A percentile compares a stretch with the other conserved stretches of the same genome.
phyloP scores from a whole-genome alignment of 345 rosid genomes.

The Lumnitzera racemosa region DNA sequence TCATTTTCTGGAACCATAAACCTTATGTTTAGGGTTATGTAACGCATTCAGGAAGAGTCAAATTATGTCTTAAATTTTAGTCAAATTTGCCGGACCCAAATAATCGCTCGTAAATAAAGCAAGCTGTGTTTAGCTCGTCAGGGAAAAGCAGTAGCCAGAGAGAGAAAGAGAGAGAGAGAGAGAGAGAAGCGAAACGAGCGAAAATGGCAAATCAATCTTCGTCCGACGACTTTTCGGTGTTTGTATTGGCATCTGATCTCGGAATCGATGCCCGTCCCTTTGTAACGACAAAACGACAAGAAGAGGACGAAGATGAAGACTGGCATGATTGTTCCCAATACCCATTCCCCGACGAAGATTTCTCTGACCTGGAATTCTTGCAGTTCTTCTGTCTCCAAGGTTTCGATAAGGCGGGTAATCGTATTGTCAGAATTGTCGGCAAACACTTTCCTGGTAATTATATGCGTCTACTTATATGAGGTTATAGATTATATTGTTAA shows the following conservation, averaged over 20 bases:
- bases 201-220: not conserved
- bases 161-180: too few species aligned
- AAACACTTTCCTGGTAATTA: slow-evolving; percentile 76
- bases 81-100: too few species aligned
- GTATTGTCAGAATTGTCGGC: slow-evolving; percentile 72
- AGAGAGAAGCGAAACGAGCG: too few species aligned
- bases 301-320: slow-evolving; percentile 34
- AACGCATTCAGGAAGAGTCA: too few species aligned
- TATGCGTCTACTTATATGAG: not conserved
- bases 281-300: slow-evolving; percentile 19
- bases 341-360: slow-evolving; percentile 60
- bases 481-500: too few species aligned
- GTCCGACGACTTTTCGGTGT: slow-evolving; percentile 54
- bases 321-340: slow-evolving; percentile 86
- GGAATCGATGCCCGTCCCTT: slow-evolving; percentile 77
- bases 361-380: slow-evolving; percentile 78
- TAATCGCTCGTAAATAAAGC: too few species aligned
- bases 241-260: slow-evolving; percentile 77
- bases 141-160: too few species aligned
- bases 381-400: slow-evolving; percentile 73
- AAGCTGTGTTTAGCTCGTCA: too few species aligned
- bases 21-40: too few species aligned
- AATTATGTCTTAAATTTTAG: too few species aligned
- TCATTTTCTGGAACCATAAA: too few species aligned
- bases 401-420: slow-evolving; percentile 64